A percentile compares a stretch with the other conserved stretches of the same genome.
Conservation (phyloP, 805 yeast genomes). For the Ogataea nonfermentans region DNA sequence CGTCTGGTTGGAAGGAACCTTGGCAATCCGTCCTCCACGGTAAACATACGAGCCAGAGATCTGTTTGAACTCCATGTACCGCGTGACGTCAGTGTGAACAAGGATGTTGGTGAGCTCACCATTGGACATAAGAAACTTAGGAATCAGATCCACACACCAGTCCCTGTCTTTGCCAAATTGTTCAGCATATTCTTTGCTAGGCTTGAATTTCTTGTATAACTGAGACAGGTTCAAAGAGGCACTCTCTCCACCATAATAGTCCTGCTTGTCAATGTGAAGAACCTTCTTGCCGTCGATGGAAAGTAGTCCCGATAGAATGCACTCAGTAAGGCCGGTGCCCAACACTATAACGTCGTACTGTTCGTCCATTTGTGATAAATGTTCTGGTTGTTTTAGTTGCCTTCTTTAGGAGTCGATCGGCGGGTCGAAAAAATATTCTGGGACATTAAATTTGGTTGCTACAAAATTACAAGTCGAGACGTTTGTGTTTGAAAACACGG, state of each 20-base stretch:
- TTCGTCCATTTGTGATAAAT: slow-evolving; percentile 65
- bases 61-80: slow-evolving; percentile 95
- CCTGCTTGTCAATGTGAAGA: slow-evolving; percentile 92
- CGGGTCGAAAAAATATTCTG: slow-evolving; percentile 7
- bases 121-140: slow-evolving; percentile 95
- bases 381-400: slow-evolving; percentile 7
- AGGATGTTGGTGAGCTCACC: slow-evolving; percentile 96
- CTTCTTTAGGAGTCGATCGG: slow-evolving; percentile 5
- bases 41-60: slow-evolving; percentile 94
- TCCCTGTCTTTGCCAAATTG: slow-evolving; percentile 89
- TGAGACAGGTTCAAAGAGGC: slow-evolving; percentile 76
- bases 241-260: slow-evolving; percentile 92
- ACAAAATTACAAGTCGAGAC: slow-evolving; percentile 38
- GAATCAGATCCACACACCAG: slow-evolving; percentile 97
- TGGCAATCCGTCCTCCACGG: slow-evolving; percentile 85
- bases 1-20: slow-evolving; percentile 88
- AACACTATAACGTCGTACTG: slow-evolving; percentile 94
- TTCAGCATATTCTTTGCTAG: slow-evolving; percentile 65
- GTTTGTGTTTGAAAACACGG: slow-evolving; percentile 72
- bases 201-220: slow-evolving; percentile 83
- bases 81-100: slow-evolving; percentile 92
- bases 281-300: slow-evolving; percentile 99
- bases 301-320: slow-evolving; percentile 87
- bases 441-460: background rate
- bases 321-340: slow-evolving; percentile 94